Base-by-base conservation (phyloP, 2,329 filamentous ascomycete genomes). In the Tolypocladium pustulatum region DNA sequence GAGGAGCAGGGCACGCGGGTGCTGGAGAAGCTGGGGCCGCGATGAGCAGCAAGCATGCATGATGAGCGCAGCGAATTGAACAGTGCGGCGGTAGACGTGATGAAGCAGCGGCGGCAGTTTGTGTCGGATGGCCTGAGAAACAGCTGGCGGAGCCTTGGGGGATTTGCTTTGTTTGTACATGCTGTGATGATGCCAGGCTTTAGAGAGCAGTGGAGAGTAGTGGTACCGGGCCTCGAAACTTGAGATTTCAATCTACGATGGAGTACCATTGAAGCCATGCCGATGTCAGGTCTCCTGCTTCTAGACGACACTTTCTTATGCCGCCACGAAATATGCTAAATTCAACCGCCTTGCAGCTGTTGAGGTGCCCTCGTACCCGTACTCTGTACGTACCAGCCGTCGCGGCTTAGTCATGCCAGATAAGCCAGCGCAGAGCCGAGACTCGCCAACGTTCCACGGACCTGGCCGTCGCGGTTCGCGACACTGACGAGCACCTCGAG, bases 21-120 rank as follows among this genome's bases (percentile, higher is more conserved):
- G 61, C 76, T 99, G 70, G 90, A 95, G 78, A 99, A 97, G 81
- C 80, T 99, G 67, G 94, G 94, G 17, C 90, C 91, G 56, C 87
- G 93, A 83, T 94, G 81, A 66, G 58, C 9, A 66, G 57, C 10
- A 4, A 13, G 22, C 36, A 9, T 3, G 12, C 36, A 13, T 8
- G 38, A 27, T 13, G 22, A 27, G 53, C 37, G 36, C 53, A 37
- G 36, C 40, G 41, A 46, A 41, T 4, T 46, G 22, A 46, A 25
- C n/a, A 27, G 17, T 38, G 55, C n/a, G 55, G 5, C 25, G 7
- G n/a, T 40, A 43, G 27, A 56, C 20, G 49, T 12, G n/a, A 3
- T 3, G 40, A 8, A n/a, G 40, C n/a, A 12, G 10, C 27, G 32
- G 32, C 9, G 4, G 8, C 17, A n/a, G n/a, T 27, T 49, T 51